A percentile compares a stretch with the other conserved stretches of the same genome.
Evolutionary conservation across 768 basidiomycete genomes (phyloP).

Genomic region (Mycena amicta): DNA sequence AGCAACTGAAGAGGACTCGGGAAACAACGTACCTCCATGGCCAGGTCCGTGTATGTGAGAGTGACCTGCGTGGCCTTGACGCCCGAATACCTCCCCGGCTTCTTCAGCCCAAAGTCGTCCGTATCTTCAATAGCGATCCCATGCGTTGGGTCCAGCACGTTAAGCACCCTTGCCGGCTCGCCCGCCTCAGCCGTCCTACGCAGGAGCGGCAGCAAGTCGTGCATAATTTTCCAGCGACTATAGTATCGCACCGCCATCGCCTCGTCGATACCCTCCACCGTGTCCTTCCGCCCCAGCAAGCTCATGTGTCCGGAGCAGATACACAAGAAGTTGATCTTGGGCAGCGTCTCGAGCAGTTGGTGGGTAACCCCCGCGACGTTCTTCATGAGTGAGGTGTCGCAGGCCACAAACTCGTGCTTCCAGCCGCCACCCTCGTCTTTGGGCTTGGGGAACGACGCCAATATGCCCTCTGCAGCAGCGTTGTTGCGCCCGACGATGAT

Average conservation of each 20-base stretch:
- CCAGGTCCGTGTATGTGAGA: not conserved
- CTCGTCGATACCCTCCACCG: constrained; percentile 37
- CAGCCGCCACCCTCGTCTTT: not conserved
- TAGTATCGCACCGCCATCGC: constrained; percentile 38
- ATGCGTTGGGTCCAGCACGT: constrained; percentile 10
- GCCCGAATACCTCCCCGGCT: not conserved
- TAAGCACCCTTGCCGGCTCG: constrained; percentile 13
- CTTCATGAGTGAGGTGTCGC: constrained; percentile 37
- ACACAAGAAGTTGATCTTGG: constrained; percentile 37
- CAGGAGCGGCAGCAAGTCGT: constrained; percentile 36
- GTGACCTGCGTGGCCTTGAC: not conserved
- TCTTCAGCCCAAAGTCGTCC: constrained; percentile 14
- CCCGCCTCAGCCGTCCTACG: constrained; percentile 31
- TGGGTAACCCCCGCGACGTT: constrained; percentile 25
- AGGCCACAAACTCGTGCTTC: constrained; percentile 36
- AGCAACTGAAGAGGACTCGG: too few species aligned
- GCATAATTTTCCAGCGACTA: constrained; percentile 36
- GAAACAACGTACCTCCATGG: not conserved
- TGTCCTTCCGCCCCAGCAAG: constrained; percentile 23
- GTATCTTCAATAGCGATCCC: constrained; percentile 4
- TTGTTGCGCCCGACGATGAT: constrained; percentile 38
- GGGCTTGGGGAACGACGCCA: constrained; percentile 16
- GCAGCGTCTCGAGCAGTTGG: constrained; percentile 19
- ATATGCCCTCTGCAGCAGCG: constrained; percentile 24
- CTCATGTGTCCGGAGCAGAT: constrained; percentile 19